A percentile compares a stretch with the other conserved stretches of the same genome.
Evolutionary conservation across 257 asterid genomes (phyloP).

Genomic region (Jaltomata sinuosa): DNA sequence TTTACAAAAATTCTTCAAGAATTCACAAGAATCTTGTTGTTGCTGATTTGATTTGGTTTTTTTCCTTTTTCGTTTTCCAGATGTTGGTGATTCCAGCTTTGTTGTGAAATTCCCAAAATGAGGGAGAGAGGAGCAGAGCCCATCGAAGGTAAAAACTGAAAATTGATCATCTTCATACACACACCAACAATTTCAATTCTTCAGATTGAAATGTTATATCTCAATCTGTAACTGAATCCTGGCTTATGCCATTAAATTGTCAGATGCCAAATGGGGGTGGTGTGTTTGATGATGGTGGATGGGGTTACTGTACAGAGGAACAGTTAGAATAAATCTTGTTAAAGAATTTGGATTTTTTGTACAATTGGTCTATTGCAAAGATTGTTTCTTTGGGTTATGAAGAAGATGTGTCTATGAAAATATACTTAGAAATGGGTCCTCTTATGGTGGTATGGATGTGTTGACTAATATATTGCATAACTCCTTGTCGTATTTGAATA

Average conservation of each 20-base stretch:
- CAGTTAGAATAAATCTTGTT: conserved; percentile 55
- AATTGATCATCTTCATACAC: too few relatives aligned
- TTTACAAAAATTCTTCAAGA: too few relatives aligned
- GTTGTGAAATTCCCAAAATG: neutral
- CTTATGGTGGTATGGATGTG: conserved; percentile 83
- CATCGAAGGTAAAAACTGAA: neutral
- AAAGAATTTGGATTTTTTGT: conserved; percentile 51
- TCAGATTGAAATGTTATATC: neutral
- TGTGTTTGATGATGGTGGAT: conserved; percentile 12
- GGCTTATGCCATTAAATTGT: too few relatives aligned
- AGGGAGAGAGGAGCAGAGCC: neutral
- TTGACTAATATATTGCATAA: conserved; percentile 59
- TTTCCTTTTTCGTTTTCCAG: too few relatives aligned
- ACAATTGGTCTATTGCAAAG: conserved; percentile 48
- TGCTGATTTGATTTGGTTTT: too few relatives aligned
- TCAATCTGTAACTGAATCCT: neutral
- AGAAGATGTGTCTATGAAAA: conserved; percentile 64
- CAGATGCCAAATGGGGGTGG: neutral
- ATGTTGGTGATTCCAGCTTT: too few relatives aligned
- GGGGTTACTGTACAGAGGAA: conserved; percentile 26
- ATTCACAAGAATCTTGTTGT: too few relatives aligned
- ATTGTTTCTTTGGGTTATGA: conserved; percentile 59
- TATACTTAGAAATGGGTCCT: conserved; percentile 59
- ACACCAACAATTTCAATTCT: neutral
- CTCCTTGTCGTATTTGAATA: conserved; percentile 50